Base-by-base conservation (phyloP, 768 basidiomycete genomes). In the Suillus brevipes region DNA sequence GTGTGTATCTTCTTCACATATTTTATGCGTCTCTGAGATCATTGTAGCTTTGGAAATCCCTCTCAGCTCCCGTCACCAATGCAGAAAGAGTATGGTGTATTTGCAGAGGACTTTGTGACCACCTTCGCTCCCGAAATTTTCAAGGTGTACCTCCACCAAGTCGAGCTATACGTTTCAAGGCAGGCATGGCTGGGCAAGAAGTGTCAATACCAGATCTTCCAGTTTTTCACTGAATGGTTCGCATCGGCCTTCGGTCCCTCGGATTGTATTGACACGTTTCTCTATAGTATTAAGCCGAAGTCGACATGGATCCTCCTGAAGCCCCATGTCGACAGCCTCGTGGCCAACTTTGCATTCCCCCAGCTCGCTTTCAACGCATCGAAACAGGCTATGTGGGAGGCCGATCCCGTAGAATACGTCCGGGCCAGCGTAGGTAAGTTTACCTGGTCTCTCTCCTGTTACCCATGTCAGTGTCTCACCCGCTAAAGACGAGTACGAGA, bases 251-350 rank as follows among this genome's bases (percentile, higher is more conserved):
- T 20, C 6, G 10, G 28, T 42, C 12, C 18, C 3, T 42, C 25
- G 13, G 12, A 6, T 57, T 47, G 20, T 14, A 36, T 67, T 77
- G 55, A 77, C n/a, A 16, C 20, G 8, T 23, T 31, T 40, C 59
- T 63, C 59, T 63, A 8, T 60, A 96, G 94, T 70, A 87, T 97
- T 69, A 96, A 96, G 78, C 95, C 95, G 16, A 94, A 93, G 72
- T 85, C 92, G n/a, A 97, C 93, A 6, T 96, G 94, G 94, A 78
- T 82, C 4, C 82, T 92, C 43, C 84, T 97, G 73, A 95, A 95
- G 76, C 94, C 94, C 25, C 94, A 94, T 70, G 86, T 91, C 43
- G 83, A 91, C 72, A 86, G 78, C 3, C 84, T 96, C 6, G 85
- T 95, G n/a, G 87, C 89, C 10, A 83, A 81, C 43, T 94, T 95